A percentile compares a stretch with the other conserved stretches of the same genome.
phyloP scores from a whole-genome alignment of 2,329 filamentous ascomycete species.

The Bisporella sp. region DNA sequence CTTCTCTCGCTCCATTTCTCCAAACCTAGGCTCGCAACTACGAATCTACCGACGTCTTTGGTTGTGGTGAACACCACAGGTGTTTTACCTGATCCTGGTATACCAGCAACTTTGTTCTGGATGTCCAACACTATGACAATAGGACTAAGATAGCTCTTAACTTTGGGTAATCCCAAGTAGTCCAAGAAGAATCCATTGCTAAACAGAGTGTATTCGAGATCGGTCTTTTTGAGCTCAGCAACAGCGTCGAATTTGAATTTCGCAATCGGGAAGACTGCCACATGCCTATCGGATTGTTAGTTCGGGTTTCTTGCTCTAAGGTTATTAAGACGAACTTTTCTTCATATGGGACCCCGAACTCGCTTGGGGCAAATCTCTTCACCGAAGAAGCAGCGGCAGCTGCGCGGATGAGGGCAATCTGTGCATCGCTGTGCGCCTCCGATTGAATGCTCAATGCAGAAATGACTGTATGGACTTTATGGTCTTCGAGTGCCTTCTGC shows the following conservation, averaged over 20 bases:
- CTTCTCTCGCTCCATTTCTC: conserved; percentile 16
- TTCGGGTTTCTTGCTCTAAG: neutral
- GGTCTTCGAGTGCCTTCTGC: conserved; percentile 5
- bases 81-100: conserved; percentile 16
- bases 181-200: conserved; percentile 17
- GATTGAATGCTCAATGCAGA: conserved; percentile 30
- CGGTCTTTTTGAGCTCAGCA: conserved; percentile 4
- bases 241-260: conserved; percentile 2
- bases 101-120: conserved; percentile 13
- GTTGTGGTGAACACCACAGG: conserved; percentile 18
- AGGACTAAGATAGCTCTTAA: conserved; percentile 16
- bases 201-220: conserved; percentile 19
- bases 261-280: neutral
- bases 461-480: conserved; percentile 26
- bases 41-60: conserved; percentile 20
- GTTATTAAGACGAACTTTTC: conserved; percentile 1
- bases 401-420: conserved; percentile 29
- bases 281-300: neutral
- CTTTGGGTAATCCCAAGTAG: conserved; percentile 13
- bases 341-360: conserved; percentile 33
- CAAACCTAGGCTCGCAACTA: conserved; percentile 15
- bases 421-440: conserved; percentile 25
- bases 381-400: conserved; percentile 25
- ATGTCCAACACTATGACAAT: conserved; percentile 17
- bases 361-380: conserved; percentile 31